phyloP scores from a whole-genome alignment of 78 protist species.

The Dictyostelium citrinum region DNA sequence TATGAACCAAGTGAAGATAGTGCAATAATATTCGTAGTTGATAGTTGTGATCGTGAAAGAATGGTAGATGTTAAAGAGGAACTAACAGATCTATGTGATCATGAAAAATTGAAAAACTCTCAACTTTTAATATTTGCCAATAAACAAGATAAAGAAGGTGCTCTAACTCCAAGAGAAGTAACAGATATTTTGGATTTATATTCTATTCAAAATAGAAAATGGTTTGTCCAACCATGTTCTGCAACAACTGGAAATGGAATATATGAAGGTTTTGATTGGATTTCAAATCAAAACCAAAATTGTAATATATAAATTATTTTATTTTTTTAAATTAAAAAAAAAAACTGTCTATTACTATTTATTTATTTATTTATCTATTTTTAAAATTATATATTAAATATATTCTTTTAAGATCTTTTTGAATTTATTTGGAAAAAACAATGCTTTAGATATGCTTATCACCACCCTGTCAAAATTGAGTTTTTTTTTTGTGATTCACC shows the following conservation, averaged over 20 bases:
- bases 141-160: conserved; percentile 86
- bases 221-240: conserved; percentile 86
- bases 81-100: conserved; percentile 25
- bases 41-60: conserved; percentile 86
- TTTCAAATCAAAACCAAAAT: not conserved
- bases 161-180: conserved; percentile 88
- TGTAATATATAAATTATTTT: not conserved
- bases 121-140: conserved; percentile 77
- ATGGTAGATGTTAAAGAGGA: conserved; percentile 77
- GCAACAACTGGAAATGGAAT: conserved; percentile 87
- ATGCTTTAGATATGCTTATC: too few species aligned
- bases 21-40: conserved; percentile 89
- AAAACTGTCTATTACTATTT: not conserved
- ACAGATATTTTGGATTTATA: conserved; percentile 89
- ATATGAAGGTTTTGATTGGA: conserved; percentile 93
- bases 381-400: too few species aligned
- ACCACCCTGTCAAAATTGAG: too few species aligned
- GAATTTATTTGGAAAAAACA: too few species aligned
- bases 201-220: conserved; percentile 80
- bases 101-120: conserved; percentile 10
- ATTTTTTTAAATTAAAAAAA: too few species aligned
- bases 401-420: too few species aligned
- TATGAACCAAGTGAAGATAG: not conserved
- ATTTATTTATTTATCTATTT: too few species aligned
- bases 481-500: too few species aligned